These are phyloP conservation scores for Polysphondylium violaceum DNA, from an alignment of 78 protist genomes.

Conservation along the genomic window DNA sequence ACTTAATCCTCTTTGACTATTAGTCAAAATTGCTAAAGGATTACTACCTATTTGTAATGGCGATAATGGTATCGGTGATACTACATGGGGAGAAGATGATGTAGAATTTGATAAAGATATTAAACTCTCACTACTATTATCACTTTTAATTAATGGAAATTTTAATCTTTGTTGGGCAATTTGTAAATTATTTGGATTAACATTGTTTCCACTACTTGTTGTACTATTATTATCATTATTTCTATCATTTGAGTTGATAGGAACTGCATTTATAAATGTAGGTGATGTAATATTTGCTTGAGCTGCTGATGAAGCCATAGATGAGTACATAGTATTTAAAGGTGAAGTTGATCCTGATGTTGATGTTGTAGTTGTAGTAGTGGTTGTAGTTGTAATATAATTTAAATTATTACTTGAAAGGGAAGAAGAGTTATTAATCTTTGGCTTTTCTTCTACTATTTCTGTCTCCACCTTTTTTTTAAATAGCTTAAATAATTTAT, in stretches of 20 bases:
- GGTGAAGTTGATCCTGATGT: slow-evolving; percentile 12
- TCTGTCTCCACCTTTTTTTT: too few relatives aligned
- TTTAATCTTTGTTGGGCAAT: not conserved
- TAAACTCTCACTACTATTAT: slow-evolving; percentile 19
- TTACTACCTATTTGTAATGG: too few relatives aligned
- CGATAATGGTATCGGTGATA: not conserved
- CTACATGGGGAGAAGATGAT: not conserved
- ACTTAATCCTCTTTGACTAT: too few relatives aligned
- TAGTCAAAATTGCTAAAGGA: too few relatives aligned
- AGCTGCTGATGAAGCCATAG: not conserved
- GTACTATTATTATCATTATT: too few relatives aligned
- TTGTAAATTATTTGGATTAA: not conserved
- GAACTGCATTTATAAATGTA: not conserved
- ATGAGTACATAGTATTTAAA: not conserved
- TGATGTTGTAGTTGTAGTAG: not conserved
- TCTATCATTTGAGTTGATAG: not conserved
- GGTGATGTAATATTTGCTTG: not conserved
- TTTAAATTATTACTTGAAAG: not conserved
- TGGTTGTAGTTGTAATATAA: not conserved
- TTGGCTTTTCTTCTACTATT: too few relatives aligned
- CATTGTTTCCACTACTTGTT: not conserved
- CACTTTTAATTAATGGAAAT: too few relatives aligned
- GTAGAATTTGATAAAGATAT: not conserved
- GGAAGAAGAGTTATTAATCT: too few relatives aligned
- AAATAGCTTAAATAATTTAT: too few relatives aligned